Evolutionary conservation across 164 flowering plant species (phyloP).

Genomic region (Berberis vulgaris): DNA sequence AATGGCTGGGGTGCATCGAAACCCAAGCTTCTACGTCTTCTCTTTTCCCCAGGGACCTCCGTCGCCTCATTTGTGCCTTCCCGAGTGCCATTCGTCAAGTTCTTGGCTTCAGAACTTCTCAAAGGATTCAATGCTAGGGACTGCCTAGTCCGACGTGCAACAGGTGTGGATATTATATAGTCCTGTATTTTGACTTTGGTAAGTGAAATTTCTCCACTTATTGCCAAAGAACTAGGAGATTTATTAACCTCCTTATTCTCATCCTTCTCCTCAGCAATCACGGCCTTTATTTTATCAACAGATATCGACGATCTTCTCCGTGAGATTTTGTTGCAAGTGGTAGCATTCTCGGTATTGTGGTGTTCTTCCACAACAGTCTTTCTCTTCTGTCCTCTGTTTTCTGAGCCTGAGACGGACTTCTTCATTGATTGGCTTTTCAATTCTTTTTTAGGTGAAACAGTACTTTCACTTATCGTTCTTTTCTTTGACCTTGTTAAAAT

Average conservation of each 20-base stretch:
- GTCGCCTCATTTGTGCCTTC: constrained; percentile 9
- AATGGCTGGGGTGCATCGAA: constrained; percentile 1
- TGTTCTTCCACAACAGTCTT: not conserved
- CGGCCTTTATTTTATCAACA: constrained; percentile 11
- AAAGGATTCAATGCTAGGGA: not conserved
- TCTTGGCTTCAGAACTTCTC: no score
- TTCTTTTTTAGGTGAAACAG: not conserved
- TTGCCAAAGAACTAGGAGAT: constrained; percentile 4
- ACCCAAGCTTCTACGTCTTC: constrained; percentile 5
- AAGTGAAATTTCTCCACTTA: constrained; percentile 6
- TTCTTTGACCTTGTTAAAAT: constrained; percentile 22
- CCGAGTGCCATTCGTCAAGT: constrained; percentile 3
- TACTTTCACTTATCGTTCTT: constrained; percentile 12
- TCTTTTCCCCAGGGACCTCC: constrained; percentile 11
- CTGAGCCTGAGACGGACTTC: no score
- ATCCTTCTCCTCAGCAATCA: not conserved
- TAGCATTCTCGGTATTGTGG: constrained; percentile 6
- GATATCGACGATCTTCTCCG: constrained; percentile 9
- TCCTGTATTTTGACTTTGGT: constrained; percentile 14
- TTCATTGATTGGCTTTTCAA: not conserved
- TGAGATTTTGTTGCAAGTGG: constrained; percentile 8
- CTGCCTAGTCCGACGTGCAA: constrained; percentile 47
- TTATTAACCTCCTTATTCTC: constrained; percentile 9
- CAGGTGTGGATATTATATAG: constrained; percentile 22
- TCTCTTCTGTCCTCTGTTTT: no score